Evolutionary conservation across 2,329 filamentous ascomycete genomes (phyloP), one percentile per base, ranked within the genome.

Genomic region (Myrmaecium sp.): DNA sequence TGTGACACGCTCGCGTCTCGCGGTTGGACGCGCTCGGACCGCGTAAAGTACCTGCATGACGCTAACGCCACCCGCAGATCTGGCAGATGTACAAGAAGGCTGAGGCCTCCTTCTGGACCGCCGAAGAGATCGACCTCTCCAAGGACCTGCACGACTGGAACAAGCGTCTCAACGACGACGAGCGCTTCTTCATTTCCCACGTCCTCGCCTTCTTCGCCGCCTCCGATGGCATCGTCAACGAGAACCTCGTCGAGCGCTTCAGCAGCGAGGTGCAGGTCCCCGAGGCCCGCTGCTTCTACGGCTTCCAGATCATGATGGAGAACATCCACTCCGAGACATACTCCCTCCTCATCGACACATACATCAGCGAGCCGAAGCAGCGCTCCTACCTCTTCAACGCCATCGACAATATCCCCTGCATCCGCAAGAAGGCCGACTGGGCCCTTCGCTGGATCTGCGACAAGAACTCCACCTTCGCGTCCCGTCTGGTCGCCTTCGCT

Each of bases 1-100:
- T 58, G 81, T 68, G 21, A 35, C 59, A 55, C 55, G 39, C 42
- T 45, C 62, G 58, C 55, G 49, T 55, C 41, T 14, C 20, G 26
- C 20, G 31, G 28, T 27, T 20, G 17, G 14, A 11, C 13, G n/a
- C 8, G 17, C 15, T 12, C 20, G 26, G n/a, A n/a, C 74, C 77
- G 77, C 74, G 75, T 81, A 65, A 66, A 77, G 65, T 75, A 65
- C 44, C 42, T 44, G 34, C 23, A 26, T 31, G 23, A 17, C 13
- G 30, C 47, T 56, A 42, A 54, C 33, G 22, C 43, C 57, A 65
- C 49, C 67, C 50, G 30, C 43, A 94, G 84, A 91, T 94, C 57
- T 98, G 89, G 89, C 86, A 95, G 59, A 95, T 95, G 86, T 98
- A 98, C 73, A 98, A 98, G 74, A 95, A 95, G 65, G 84, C 84